Percentiles rank a stretch among this genome's conserved stretches.
Evolutionary conservation across 2,329 filamentous ascomycete species (phyloP).

Genomic region (Neofusicoccum laricinum): DNA sequence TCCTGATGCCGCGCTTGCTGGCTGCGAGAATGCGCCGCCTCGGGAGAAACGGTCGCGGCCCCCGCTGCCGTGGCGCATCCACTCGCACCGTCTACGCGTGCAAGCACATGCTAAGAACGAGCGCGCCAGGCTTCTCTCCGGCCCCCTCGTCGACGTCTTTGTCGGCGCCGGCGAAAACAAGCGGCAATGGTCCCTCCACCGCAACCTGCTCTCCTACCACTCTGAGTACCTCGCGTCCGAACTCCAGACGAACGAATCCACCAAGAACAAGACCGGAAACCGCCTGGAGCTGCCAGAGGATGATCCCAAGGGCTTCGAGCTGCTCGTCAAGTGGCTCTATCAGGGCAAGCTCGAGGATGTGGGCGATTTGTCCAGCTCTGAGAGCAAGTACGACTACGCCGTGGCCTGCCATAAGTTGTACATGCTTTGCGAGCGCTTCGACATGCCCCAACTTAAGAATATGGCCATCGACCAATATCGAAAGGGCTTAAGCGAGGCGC

Average conservation of each 20-base stretch:
- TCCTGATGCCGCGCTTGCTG: background rate
- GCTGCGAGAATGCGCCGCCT: background rate
- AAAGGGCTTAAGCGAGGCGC: slow-evolving; percentile 47
- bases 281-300: slow-evolving; percentile 49
- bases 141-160: slow-evolving; percentile 51
- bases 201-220: slow-evolving; percentile 52
- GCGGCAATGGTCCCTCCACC: slow-evolving; percentile 52
- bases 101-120: slow-evolving; percentile 45
- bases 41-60: slow-evolving; percentile 21
- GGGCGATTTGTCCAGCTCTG: slow-evolving; percentile 41
- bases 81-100: slow-evolving; percentile 38
- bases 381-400: slow-evolving; percentile 54
- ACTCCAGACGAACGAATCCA: slow-evolving; percentile 35
- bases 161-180: slow-evolving; percentile 44
- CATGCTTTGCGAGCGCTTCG: slow-evolving; percentile 51
- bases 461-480: slow-evolving; percentile 55
- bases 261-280: slow-evolving; percentile 34
- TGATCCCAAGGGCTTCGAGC: slow-evolving; percentile 52
- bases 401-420: slow-evolving; percentile 54
- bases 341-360: slow-evolving; percentile 53
- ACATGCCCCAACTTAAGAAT: slow-evolving; percentile 51
- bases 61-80: slow-evolving; percentile 32
- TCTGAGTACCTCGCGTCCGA: slow-evolving; percentile 45
- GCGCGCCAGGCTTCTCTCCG: slow-evolving; percentile 52
- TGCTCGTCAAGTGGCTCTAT: slow-evolving; percentile 57